Evolutionary conservation across 208 protist species (phyloP).

Genomic region (Acanthamoeba royreba): DNA sequence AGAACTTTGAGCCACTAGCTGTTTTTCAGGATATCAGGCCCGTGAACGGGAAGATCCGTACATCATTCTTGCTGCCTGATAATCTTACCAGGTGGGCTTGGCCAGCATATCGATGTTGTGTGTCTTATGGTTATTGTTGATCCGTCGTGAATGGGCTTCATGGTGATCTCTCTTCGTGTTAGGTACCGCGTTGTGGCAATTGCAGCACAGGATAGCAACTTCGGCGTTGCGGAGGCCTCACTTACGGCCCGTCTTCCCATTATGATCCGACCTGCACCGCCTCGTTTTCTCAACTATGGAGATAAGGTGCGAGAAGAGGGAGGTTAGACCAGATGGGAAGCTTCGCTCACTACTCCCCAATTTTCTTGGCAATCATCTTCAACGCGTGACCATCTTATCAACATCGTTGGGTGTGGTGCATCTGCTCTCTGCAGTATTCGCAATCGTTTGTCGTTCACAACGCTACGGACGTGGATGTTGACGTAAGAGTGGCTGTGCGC

Average conservation of each 20-base stretch:
- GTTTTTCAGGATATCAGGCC: not conserved
- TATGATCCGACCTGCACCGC: not conserved
- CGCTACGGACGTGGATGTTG: not conserved
- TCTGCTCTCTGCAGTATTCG: not conserved
- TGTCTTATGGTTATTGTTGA: too few species aligned
- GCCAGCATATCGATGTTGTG: not conserved
- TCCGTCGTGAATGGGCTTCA: too few species aligned
- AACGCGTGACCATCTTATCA: too few species aligned
- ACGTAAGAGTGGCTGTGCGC: not conserved
- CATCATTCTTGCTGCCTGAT: constrained; percentile 30
- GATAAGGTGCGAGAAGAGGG: constrained; percentile 37
- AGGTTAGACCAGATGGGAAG: too few species aligned
- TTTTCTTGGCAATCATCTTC: too few species aligned
- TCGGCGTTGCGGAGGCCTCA: not conserved
- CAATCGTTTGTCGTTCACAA: constrained; percentile 44
- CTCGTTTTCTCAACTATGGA: constrained; percentile 38
- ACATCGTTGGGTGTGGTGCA: too few species aligned
- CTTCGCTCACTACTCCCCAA: not conserved
- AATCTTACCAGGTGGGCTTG: constrained; percentile 23
- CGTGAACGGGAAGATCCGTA: not conserved
- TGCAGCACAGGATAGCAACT: not conserved
- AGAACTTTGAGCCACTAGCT: not conserved
- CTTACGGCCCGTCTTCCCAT: constrained; percentile 10
- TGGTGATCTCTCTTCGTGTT: not conserved
- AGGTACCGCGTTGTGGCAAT: not conserved